phyloP scores from a whole-genome alignment of 176 grass and related monocot species.

The Phyllostachys edulis region DNA sequence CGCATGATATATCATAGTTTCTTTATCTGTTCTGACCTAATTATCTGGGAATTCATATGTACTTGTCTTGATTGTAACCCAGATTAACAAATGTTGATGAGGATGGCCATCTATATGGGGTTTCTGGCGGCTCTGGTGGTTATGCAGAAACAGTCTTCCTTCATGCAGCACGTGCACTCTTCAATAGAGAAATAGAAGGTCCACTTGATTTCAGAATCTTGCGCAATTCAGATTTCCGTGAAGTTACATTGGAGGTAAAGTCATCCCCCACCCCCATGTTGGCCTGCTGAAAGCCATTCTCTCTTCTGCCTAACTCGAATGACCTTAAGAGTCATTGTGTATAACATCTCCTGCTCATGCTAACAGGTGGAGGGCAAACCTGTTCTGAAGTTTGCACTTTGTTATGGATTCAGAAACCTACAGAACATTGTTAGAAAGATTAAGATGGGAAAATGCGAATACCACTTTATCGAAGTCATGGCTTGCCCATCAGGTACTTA shows the following conservation, averaged over 20 bases:
- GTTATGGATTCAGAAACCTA: constrained; percentile 97
- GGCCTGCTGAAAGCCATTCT: neutral
- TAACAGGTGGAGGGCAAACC: constrained; percentile 77
- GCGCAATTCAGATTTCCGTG: constrained; percentile 87
- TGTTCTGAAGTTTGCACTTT: constrained; percentile 90
- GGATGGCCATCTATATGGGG: constrained; percentile 76
- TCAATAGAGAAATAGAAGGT: constrained; percentile 67
- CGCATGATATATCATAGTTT: neutral
- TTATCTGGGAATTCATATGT: neutral
- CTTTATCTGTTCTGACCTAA: neutral
- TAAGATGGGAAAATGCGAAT: constrained; percentile 94
- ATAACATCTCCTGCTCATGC: constrained; percentile 15
- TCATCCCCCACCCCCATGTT: neutral
- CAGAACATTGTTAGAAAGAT: constrained; percentile 93
- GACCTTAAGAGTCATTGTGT: neutral
- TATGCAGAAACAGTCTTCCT: constrained; percentile 86
- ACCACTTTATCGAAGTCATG: constrained; percentile 98
- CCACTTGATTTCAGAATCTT: constrained; percentile 65
- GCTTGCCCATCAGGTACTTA: constrained; percentile 86
- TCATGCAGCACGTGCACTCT: constrained; percentile 71
- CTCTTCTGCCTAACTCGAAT: neutral
- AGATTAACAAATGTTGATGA: constrained; percentile 94
- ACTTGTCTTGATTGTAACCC: constrained; percentile 21
- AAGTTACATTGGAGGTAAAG: constrained; percentile 71
- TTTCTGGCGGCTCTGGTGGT: constrained; percentile 90